phyloP scores from a whole-genome alignment of 2,329 filamentous ascomycete species.

The Pseudogymnoascus verrucosus region DNA sequence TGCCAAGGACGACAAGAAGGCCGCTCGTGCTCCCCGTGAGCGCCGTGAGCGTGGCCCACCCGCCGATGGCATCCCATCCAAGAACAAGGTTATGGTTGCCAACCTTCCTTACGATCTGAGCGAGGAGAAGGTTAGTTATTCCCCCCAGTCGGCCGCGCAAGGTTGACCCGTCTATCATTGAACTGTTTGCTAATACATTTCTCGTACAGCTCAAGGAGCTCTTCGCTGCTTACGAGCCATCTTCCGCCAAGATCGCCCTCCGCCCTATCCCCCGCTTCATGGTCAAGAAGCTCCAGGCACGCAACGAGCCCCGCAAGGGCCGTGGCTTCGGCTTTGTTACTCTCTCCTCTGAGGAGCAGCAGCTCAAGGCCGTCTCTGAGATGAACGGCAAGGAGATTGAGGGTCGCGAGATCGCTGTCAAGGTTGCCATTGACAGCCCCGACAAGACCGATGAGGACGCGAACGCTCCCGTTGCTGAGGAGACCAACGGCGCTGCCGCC shows the following conservation, averaged over 20 bases:
- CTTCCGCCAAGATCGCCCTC: conserved; percentile 95
- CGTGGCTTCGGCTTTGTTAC: conserved; percentile 98
- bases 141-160: conserved; percentile 3
- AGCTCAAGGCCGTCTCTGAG: conserved; percentile 93
- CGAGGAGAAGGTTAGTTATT: conserved; percentile 75
- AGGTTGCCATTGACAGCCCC: conserved; percentile 98
- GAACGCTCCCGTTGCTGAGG: conserved; percentile 44
- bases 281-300: conserved; percentile 99
- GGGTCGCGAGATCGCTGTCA: conserved; percentile 97
- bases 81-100: conserved; percentile 99
- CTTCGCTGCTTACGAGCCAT: conserved; percentile 84
- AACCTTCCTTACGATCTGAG: conserved; percentile 97
- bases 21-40: conserved; percentile 47
- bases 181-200: conserved; percentile 13
- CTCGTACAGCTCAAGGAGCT: conserved; percentile 81
- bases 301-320: conserved; percentile 96
- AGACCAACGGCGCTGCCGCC: conserved; percentile 23
- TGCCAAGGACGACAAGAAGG: conserved; percentile 25
- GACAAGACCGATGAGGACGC: conserved; percentile 91
- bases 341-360: conserved; percentile 85
- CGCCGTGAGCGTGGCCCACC: conserved; percentile 83
- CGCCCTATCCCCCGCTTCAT: conserved; percentile 98
- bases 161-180: no score
- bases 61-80: conserved; percentile 93
- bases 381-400: conserved; percentile 99